Conservation (phyloP, 2,329 filamentous ascomycete species). For the Didymella keratinophila region DNA sequence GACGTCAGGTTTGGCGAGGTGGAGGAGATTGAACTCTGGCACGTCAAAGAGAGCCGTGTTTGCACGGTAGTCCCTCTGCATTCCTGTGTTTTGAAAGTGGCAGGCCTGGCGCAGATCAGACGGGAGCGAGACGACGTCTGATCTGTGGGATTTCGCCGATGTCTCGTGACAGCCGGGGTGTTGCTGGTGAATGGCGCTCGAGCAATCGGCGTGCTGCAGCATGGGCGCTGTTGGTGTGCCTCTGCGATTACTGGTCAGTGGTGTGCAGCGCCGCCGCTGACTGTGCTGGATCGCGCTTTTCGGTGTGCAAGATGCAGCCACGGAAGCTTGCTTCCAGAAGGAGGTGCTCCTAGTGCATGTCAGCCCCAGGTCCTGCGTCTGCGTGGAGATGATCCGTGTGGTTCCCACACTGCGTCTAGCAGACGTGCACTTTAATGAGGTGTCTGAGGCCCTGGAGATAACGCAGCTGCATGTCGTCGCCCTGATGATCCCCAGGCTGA, state of each 20-base stretch:
- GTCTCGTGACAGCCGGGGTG: slow-evolving; percentile 23
- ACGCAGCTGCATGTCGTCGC: slow-evolving; percentile 16
- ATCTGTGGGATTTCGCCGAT: slow-evolving; percentile 21
- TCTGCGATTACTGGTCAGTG: not conserved
- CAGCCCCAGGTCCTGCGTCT: slow-evolving; percentile 17
- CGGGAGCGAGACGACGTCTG: slow-evolving; percentile 24
- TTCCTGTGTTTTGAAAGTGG: slow-evolving; percentile 21
- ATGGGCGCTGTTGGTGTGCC: slow-evolving; percentile 3
- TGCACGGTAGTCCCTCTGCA: slow-evolving; percentile 11
- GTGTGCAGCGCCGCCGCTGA: slow-evolving; percentile 1
- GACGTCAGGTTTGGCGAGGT: slow-evolving; percentile 2
- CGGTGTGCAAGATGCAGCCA: slow-evolving; percentile 9
- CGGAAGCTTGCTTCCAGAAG: slow-evolving; percentile 14
- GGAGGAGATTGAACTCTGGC: slow-evolving; percentile 14
- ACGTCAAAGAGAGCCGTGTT: slow-evolving; percentile 7
- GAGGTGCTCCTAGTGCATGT: slow-evolving; percentile 12
- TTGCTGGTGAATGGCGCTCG: slow-evolving; percentile 16
- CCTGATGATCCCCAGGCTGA: slow-evolving; percentile 12
- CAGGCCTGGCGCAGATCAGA: slow-evolving; percentile 24
- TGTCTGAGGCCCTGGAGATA: slow-evolving; percentile 16
- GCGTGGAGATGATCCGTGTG: slow-evolving; percentile 17
- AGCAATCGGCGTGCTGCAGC: slow-evolving; percentile 20
- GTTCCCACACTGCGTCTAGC: slow-evolving; percentile 2
- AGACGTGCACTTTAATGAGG: slow-evolving; percentile 22
- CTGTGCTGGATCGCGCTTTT: slow-evolving; percentile 3